Evolutionary conservation across 2,329 filamentous ascomycete species (phyloP), one percentile per base, ranked within the genome.

Genomic region (Aaosphaeria arxii): DNA sequence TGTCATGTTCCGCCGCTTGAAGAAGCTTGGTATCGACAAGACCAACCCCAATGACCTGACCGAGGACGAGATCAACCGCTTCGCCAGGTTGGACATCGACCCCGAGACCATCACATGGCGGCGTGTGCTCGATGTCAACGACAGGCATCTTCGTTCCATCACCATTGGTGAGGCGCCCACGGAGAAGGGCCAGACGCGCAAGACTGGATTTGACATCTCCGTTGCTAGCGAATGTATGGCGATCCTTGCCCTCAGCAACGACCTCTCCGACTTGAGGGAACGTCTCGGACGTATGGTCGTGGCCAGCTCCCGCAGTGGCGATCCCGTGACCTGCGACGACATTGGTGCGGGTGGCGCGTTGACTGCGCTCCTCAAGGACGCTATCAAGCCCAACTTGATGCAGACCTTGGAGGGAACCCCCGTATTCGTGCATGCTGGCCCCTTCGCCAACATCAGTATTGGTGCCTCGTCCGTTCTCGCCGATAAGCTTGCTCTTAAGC

Each of bases 331-430:
- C 50, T 96, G 91, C 64, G 94, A 99, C 66, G 94, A 99, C 66
- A 84, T 99, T 62, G 94, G 94, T 58, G 89, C 86, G 17, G 91
- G 91, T 46, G 94, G 94, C 61, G 94, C 94, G 44, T 77, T 99
- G 56, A 91, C 94, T 40, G 92, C 91, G 30, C 79, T 99, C 62
- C 96, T 99, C 89, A 94, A 88, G 75, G 94, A 99, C 72, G 91
- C 94, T 48, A 95, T 97, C 76, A 99, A 99, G 80, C 94, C 94
- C 50, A 99, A 96, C 75, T 77, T 99, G 55, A 97, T 99, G 94
- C 94, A 99, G 74, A 96, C 90, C 30, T 78, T 99, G 45, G 94
- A 99, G 71, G 94, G 94, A 30, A 99, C 94, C 6, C 94, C 94
- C 0, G 94, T 97, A 3, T 95, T 99, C 66, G 94, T 99, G 11